phyloP scores from a whole-genome alignment of 176 grass and related monocot genomes.

The bread wheat (Triticum aestivum) region IWGSC_CS_RefSeq_v2.1 NC_057812.1:113076974-113077473 shows the following conservation, averaged over 20 bases:
- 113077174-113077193: conserved; percentile 56
- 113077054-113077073: not conserved
- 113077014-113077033: not conserved
- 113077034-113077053: not conserved
- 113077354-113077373: not conserved
- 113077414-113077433: not conserved
- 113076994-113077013: not conserved
- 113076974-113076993: not conserved
- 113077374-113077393: not conserved
- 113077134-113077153: not conserved
- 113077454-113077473: conserved; percentile 13
- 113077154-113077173: not conserved
- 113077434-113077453: not conserved
- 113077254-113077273: conserved; percentile 77
- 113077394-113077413: not conserved
- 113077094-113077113: not conserved
- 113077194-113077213: conserved; percentile 82
- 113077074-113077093: not conserved
- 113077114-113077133: not conserved
- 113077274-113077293: not conserved
- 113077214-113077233: conserved; percentile 92
- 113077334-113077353: not conserved
- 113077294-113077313: not conserved
- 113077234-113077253: conserved; percentile 89
- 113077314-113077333: not conserved